phyloP scores from a whole-genome alignment of 305 asterid species.

The Rubia tinctorum region DNA sequence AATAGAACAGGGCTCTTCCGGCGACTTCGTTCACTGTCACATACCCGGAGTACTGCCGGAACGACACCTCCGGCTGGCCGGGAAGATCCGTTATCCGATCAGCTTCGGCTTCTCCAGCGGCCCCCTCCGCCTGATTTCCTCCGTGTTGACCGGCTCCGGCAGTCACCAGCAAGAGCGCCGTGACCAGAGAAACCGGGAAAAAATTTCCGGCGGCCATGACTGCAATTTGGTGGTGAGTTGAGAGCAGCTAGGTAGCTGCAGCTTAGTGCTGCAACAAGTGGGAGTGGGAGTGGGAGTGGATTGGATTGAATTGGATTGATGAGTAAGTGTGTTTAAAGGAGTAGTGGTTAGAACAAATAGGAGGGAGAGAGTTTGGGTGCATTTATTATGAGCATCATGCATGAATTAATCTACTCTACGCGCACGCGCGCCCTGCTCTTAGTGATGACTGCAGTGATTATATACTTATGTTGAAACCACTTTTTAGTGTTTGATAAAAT shows the following conservation, averaged over 20 bases:
- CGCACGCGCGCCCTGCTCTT: slow-evolving; percentile 4
- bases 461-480: too few species aligned
- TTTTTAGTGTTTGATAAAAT: too few species aligned
- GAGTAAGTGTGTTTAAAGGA: slow-evolving; percentile 5
- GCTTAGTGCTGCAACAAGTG: background rate
- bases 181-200: background rate
- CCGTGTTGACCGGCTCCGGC: slow-evolving; percentile 7
- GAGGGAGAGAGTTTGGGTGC: slow-evolving; percentile 15
- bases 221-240: background rate
- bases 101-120: background rate
- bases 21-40: slow-evolving; percentile 69
- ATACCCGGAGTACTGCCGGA: slow-evolving; percentile 83
- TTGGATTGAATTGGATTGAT: too few species aligned
- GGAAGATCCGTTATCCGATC: slow-evolving; percentile 62
- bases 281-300: background rate
- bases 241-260: background rate
- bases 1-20: slow-evolving; percentile 87
- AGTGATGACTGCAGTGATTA: too few species aligned
- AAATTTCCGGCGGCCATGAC: slow-evolving; percentile 20
- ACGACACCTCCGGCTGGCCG: slow-evolving; percentile 74
- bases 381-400: slow-evolving; percentile 11
- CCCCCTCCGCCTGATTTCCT: slow-evolving; percentile 18
- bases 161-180: background rate
- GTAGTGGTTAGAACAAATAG: slow-evolving; percentile 13
- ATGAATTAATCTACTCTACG: background rate